phyloP scores from a whole-genome alignment of 2,329 filamentous ascomycete genomes.

The Aspergillus niger region DNA sequence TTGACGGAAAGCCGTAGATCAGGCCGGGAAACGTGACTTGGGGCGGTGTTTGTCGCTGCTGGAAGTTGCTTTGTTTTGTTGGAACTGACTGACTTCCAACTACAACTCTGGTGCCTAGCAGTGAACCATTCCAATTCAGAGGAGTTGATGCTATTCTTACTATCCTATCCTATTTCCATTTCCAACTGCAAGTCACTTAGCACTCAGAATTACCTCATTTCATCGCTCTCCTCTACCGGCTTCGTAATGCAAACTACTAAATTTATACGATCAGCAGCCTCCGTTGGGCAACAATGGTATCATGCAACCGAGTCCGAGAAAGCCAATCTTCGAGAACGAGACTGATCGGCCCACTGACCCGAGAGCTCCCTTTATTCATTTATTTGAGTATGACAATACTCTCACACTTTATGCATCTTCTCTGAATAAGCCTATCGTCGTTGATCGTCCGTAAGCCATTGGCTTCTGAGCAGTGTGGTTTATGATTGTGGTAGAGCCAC shows the following conservation, averaged over 20 bases:
- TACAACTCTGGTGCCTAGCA: background rate
- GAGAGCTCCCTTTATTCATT: background rate
- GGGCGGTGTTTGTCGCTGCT: background rate
- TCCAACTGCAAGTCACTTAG: background rate
- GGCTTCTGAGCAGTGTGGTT: background rate
- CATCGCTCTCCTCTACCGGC: background rate
- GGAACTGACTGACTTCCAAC: background rate
- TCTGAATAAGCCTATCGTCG: background rate
- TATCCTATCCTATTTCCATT: background rate
- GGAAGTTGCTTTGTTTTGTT: background rate
- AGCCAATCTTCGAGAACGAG: constrained; percentile 8
- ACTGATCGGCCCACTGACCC: constrained; percentile 2
- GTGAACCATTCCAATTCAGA: background rate
- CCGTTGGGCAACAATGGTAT: constrained; percentile 20
- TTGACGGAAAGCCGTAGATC: background rate
- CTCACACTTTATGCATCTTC: background rate
- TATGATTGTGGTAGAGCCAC: background rate
- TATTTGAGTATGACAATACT: background rate
- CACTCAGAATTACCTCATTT: background rate
- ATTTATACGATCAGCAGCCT: constrained; percentile 13
- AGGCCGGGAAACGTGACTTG: background rate
- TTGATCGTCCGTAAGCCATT: background rate
- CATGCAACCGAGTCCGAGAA: constrained; percentile 13
- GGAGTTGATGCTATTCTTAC: background rate
- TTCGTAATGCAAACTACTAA: constrained; percentile 2